A percentile compares a stretch with the other conserved stretches of the same genome.
phyloP scores from a whole-genome alignment of 306 rosid genomes.

The Cucumis melo region DNA sequence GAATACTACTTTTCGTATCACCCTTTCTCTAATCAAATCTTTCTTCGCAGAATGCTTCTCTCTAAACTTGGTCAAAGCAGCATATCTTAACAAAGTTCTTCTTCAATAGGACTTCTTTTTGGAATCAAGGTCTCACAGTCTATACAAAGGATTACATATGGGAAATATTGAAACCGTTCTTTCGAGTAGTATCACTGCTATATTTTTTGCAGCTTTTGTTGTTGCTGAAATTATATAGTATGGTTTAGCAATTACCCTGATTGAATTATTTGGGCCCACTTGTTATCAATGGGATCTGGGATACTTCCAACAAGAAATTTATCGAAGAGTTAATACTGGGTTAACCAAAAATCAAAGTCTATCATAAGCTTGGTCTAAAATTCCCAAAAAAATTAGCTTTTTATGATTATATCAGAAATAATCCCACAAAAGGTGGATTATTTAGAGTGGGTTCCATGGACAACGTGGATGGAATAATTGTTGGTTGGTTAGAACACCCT shows the following conservation, averaged over 20 bases:
- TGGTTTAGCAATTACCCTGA: neutral
- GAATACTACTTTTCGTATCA: too few relatives aligned
- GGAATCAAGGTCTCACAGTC: too few relatives aligned
- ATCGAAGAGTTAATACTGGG: neutral
- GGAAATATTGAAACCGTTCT: neutral
- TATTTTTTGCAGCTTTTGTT: conserved; percentile 3
- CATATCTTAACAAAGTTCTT: too few relatives aligned
- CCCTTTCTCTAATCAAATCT: too few relatives aligned
- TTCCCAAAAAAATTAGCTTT: neutral
- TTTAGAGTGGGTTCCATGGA: neutral
- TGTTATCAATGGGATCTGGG: too few relatives aligned
- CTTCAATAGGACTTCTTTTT: too few relatives aligned
- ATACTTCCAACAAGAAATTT: too few relatives aligned
- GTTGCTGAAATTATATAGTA: neutral
- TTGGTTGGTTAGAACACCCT: neutral
- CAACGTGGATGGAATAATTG: neutral
- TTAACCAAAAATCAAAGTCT: neutral
- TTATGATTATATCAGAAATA: neutral
- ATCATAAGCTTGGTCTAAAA: neutral
- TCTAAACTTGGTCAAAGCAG: too few relatives aligned
- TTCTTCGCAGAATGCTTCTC: too few relatives aligned
- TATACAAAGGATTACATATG: too few relatives aligned
- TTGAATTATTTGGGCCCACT: too few relatives aligned
- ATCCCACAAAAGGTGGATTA: neutral
- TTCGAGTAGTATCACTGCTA: neutral